Base-by-base conservation (phyloP, 2,329 filamentous ascomycete species). In the Diplocarpon mali region DNA sequence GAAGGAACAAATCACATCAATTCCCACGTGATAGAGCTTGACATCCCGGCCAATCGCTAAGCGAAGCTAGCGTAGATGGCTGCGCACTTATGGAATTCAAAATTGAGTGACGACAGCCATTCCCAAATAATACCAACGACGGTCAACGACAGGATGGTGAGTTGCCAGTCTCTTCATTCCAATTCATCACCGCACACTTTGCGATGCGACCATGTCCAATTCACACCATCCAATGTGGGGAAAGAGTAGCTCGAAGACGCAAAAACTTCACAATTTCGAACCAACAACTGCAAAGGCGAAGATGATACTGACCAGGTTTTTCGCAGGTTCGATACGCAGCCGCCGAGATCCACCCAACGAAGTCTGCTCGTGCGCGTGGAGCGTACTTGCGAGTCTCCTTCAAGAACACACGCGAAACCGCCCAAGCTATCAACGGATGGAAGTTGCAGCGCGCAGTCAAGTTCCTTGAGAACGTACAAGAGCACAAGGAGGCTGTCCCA, bases 381-480 rank as follows among this genome's bases (percentile, higher is more conserved):
- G 88, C 89, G 69, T 98, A 96, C 80, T 85, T 98, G 65, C 88
- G 92, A 69, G 90, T 96, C 64, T 94, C 86, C 63, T 98, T 95
- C 86, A 98, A 98, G 84, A 98, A 98, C 83, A 98, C 92, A 69
- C 88, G 92, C 67, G 93, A 98, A 79, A 95, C 90, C 60, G 92
- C 93, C 58, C 92, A 96, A 78, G 89, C 89, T 65, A 95, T 98
- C 81, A 96, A 92, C 75, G 52, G 47, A 43, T 57, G 55, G 55
- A 57, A 57, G 48, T 70, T 96, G 67, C 78, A 87, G 73, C 89
- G 92, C 67, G 92, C 92, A 65, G 74, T 95, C 62, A 81, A 82
- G 68, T 98, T 94, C 83, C 86, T 98, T 67, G 86, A 95, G 78
- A 96, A 98, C 72, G 92, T 98, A 64, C 80, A 86, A 73, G 84